Evolutionary conservation across 2,329 filamentous ascomycete genomes (phyloP).

Genomic region (Eurotiales sp.): DNA sequence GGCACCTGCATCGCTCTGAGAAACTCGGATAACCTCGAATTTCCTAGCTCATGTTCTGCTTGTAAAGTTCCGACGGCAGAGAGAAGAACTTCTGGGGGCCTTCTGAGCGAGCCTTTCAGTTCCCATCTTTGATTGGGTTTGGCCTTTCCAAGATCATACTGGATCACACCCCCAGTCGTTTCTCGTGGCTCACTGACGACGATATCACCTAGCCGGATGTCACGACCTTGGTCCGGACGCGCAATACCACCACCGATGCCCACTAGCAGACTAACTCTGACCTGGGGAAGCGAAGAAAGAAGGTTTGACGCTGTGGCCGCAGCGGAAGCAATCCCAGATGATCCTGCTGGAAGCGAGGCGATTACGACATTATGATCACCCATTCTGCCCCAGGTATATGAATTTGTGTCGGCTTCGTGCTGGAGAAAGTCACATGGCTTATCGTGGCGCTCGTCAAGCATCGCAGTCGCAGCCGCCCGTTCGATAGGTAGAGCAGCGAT

Average conservation of each 20-base stretch:
- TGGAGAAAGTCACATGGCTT: neutral
- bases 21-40: slow-evolving; percentile 8
- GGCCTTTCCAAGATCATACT: slow-evolving; percentile 24
- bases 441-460: slow-evolving; percentile 20
- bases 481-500: slow-evolving; percentile 1
- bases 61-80: slow-evolving; percentile 17
- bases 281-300: slow-evolving; percentile 15
- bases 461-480: neutral
- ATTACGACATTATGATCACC: neutral
- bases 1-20: neutral
- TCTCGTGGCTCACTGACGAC: slow-evolving; percentile 21
- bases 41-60: slow-evolving; percentile 16
- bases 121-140: slow-evolving; percentile 12
- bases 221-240: slow-evolving; percentile 15
- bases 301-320: neutral
- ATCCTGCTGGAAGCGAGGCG: neutral
- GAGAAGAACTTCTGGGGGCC: slow-evolving; percentile 20
- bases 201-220: slow-evolving; percentile 27
- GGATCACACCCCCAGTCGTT: slow-evolving; percentile 19
- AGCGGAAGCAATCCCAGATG: neutral
- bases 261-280: slow-evolving; percentile 21
- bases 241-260: slow-evolving; percentile 24
- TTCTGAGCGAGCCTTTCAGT: slow-evolving; percentile 17
- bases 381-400: neutral
- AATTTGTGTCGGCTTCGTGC: neutral